Conservation (phyloP, 495 filamentous ascomycete species). For the Penicillium bialowiezense region DNA sequence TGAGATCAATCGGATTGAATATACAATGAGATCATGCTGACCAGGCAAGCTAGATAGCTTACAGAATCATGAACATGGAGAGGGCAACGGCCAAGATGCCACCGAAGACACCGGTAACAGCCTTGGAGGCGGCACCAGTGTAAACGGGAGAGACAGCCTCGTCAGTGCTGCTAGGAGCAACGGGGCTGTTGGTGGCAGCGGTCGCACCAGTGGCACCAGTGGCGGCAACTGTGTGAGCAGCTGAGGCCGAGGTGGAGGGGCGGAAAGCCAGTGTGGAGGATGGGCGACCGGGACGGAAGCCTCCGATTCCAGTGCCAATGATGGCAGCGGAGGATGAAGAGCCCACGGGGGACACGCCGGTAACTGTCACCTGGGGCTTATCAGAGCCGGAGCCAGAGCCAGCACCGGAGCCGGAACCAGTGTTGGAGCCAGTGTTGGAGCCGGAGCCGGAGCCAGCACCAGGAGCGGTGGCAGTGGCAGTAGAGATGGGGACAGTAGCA, state of each 20-base stretch:
- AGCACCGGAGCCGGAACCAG: not conserved
- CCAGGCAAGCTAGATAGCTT: not conserved
- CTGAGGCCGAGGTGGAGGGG: conserved; percentile 12
- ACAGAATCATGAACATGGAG: conserved; percentile 13
- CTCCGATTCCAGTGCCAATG: conserved; percentile 3
- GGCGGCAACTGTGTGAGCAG: not conserved
- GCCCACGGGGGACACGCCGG: not conserved
- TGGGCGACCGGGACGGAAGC: conserved; percentile 5
- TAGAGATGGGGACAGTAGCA: conserved; percentile 27
- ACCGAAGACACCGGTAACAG: conserved; percentile 1
- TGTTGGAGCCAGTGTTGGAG: too few species aligned
- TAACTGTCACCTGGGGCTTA: conserved; percentile 1
- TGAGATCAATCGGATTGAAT: conserved; percentile 4
- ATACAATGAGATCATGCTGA: conserved; percentile 7
- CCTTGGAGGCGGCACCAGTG: conserved; percentile 23
- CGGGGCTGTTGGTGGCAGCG: conserved; percentile 8
- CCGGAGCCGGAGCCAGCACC: too few species aligned
- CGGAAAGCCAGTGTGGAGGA: conserved; percentile 16
- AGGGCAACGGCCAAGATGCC: conserved; percentile 9
- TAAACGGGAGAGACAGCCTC: conserved; percentile 22
- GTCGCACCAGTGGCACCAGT: not conserved
- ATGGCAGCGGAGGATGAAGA: not conserved
- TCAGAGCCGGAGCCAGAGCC: conserved; percentile 4
- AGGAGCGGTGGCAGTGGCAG: conserved; percentile 8
- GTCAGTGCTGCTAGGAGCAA: conserved; percentile 14